phyloP scores from a whole-genome alignment of 805 yeast species.

The Myxozyma udenii region DNA sequence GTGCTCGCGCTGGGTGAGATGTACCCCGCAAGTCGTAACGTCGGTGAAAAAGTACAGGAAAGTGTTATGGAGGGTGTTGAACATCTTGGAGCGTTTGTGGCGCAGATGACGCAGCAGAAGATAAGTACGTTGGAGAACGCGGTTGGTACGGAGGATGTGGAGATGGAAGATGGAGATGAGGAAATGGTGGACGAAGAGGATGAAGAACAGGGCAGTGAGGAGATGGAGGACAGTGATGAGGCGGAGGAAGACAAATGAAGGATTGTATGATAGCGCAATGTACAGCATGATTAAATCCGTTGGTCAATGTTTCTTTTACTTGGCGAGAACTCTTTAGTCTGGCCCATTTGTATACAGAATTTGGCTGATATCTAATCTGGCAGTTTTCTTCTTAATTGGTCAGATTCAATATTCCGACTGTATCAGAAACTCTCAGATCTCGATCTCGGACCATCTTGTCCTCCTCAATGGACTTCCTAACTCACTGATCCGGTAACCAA shows the following conservation, averaged over 20 bases:
- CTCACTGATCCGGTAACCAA: too few relatives aligned
- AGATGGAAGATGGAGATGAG: background rate
- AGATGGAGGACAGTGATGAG: constrained; percentile 2
- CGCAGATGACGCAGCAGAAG: constrained; percentile 36
- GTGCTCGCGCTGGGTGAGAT: constrained; percentile 37
- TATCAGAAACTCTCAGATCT: too few relatives aligned
- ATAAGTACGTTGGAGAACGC: constrained; percentile 13
- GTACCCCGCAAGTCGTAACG: constrained; percentile 28
- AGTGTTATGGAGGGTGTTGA: constrained; percentile 35
- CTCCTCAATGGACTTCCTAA: too few relatives aligned
- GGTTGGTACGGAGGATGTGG: background rate
- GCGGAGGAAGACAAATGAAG: background rate
- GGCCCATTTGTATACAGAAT: too few relatives aligned
- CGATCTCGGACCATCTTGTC: too few relatives aligned
- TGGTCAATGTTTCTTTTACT: too few relatives aligned
- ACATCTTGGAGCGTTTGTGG: constrained; percentile 38
- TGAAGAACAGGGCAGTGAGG: constrained; percentile 4
- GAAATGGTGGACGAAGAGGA: constrained; percentile 5
- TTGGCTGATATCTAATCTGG: too few relatives aligned
- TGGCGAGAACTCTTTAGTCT: too few relatives aligned
- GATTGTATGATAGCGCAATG: background rate
- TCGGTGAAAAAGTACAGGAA: constrained; percentile 11
- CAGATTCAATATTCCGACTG: too few relatives aligned
- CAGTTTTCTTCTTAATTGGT: too few relatives aligned
- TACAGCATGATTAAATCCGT: too few relatives aligned